Percentiles rank a stretch among this genome's conserved stretches.
phyloP scores from a whole-genome alignment of 495 filamentous ascomycete genomes.

The Umbilicaria muhlenbergii region DNA sequence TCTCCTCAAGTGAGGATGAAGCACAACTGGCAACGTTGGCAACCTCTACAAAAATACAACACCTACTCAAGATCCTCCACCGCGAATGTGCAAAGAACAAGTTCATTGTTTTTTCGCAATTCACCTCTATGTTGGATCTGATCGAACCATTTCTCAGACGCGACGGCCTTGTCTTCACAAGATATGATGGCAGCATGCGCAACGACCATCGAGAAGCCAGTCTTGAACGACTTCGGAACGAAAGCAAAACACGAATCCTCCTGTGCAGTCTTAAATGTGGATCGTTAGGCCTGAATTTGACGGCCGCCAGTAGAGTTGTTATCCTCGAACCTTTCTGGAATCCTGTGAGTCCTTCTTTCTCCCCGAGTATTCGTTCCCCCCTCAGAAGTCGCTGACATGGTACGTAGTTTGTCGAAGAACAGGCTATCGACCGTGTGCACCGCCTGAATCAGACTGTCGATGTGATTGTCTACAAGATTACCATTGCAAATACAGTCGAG shows the following conservation, averaged over 20 bases:
- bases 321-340: slow-evolving; percentile 99
- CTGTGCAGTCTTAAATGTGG: slow-evolving; percentile 90
- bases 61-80: slow-evolving; percentile 64
- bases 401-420: slow-evolving; percentile 78
- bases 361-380: too few relatives aligned
- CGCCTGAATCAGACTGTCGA: slow-evolving; percentile 88
- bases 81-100: slow-evolving; percentile 68
- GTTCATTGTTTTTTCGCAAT: slow-evolving; percentile 95
- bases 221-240: slow-evolving; percentile 56
- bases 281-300: slow-evolving; percentile 83
- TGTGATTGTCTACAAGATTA: slow-evolving; percentile 87
- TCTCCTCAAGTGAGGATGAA: slow-evolving; percentile 13
- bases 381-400: neutral
- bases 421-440: slow-evolving; percentile 96
- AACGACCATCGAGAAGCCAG: slow-evolving; percentile 86
- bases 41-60: slow-evolving; percentile 80
- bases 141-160: slow-evolving; percentile 77
- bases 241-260: slow-evolving; percentile 57
- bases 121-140: slow-evolving; percentile 94
- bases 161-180: slow-evolving; percentile 57
- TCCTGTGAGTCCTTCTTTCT: slow-evolving; percentile 40
- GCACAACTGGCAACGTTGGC: slow-evolving; percentile 27
- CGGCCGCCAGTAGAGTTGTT: slow-evolving; percentile 81
- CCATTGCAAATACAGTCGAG: slow-evolving; percentile 72
- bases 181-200: slow-evolving; percentile 92